A percentile compares a stretch with the other conserved stretches of the same genome.
Evolutionary conservation across 495 filamentous ascomycete species (phyloP).

Genomic region (Xylaria scruposa): DNA sequence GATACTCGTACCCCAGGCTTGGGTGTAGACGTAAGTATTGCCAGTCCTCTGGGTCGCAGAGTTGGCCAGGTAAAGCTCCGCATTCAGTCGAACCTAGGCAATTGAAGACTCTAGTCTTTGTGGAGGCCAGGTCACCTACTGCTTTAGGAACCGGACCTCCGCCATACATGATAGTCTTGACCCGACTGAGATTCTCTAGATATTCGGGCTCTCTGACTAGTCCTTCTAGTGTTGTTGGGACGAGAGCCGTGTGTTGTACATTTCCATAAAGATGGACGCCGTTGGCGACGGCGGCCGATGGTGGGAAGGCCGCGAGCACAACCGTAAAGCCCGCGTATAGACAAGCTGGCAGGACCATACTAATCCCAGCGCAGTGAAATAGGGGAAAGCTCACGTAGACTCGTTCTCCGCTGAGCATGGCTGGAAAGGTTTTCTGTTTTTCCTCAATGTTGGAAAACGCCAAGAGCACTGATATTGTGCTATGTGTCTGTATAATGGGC

Average conservation of each 20-base stretch:
- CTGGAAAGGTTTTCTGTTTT: neutral
- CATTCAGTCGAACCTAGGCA: conserved; percentile 46
- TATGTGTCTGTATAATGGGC: conserved; percentile 55
- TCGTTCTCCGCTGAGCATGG: neutral
- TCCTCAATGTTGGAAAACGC: neutral
- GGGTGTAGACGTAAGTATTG: conserved; percentile 47
- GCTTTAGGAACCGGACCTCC: conserved; percentile 34
- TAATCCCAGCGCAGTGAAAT: conserved; percentile 21
- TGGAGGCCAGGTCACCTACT: conserved; percentile 43
- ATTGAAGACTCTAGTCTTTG: conserved; percentile 43
- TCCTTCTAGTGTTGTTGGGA: conserved; percentile 1
- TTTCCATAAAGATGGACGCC: conserved; percentile 19
- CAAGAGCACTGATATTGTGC: conserved; percentile 50
- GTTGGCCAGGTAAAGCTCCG: conserved; percentile 34
- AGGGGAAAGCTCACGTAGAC: conserved; percentile 18
- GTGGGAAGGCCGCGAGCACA: conserved; percentile 19
- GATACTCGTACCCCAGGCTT: conserved; percentile 41
- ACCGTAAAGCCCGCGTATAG: conserved; percentile 8
- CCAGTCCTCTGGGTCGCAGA: conserved; percentile 44
- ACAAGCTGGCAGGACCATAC: neutral
- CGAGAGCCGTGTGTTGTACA: neutral
- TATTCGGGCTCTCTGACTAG: conserved; percentile 15
- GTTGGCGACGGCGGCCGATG: conserved; percentile 3
- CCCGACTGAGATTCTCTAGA: conserved; percentile 22
- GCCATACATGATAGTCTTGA: neutral